phyloP scores from a whole-genome alignment of 129 eudicot genomes.

The Kitagawia praeruptora region DNA sequence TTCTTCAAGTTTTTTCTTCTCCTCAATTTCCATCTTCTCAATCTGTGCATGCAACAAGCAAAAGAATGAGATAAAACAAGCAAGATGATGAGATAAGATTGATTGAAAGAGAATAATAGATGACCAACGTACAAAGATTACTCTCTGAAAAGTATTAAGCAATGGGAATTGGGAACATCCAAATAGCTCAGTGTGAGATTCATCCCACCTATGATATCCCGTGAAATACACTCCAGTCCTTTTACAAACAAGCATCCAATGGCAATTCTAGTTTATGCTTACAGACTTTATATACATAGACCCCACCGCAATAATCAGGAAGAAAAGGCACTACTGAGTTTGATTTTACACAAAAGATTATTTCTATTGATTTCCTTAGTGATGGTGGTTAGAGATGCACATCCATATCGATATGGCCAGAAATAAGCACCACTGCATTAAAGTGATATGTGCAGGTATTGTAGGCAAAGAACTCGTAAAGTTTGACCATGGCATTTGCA shows the following conservation, averaged over 20 bases:
- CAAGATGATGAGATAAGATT: neutral
- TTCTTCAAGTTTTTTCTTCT: constrained; percentile 54
- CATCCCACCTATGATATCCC: neutral
- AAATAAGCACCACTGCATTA: neutral
- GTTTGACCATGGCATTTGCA: neutral
- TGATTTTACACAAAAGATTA: neutral
- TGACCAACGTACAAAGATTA: neutral
- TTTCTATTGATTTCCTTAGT: neutral
- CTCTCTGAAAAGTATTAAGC: no score
- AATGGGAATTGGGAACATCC: neutral
- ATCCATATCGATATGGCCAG: neutral
- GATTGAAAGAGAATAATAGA: neutral
- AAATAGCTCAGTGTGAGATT: neutral
- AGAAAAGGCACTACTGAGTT: neutral
- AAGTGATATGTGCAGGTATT: neutral
- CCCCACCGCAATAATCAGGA: neutral
- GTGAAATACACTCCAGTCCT: neutral
- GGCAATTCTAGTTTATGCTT: neutral
- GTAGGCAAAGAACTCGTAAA: neutral
- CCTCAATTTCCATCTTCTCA: constrained; percentile 58
- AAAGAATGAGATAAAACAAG: neutral
- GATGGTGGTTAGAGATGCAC: neutral
- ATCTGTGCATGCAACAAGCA: constrained; percentile 23
- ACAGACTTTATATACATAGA: neutral
- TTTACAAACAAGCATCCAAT: neutral